These are phyloP conservation scores for Yueomyces sp. DNA, from an alignment of 1,139 yeast species.

Conservation along the genomic window DNA sequence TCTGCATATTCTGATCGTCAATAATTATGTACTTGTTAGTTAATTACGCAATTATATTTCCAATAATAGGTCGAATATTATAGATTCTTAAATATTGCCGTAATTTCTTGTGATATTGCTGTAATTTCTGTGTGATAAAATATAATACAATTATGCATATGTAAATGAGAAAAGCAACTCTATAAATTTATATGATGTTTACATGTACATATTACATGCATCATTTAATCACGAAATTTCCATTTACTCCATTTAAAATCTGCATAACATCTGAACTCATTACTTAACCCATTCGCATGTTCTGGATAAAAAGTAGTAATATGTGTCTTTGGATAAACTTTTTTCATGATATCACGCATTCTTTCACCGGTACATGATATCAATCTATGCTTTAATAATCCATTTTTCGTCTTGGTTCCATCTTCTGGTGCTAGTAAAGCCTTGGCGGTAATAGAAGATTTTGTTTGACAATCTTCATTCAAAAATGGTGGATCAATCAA, in stretches of 20 bases:
- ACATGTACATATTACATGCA: neutral
- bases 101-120: too few species aligned
- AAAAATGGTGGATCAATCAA: conserved; percentile 83
- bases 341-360: conserved; percentile 49
- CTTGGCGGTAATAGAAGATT: conserved; percentile 59
- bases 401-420: conserved; percentile 26
- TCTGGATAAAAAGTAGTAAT: conserved; percentile 63
- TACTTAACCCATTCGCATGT: conserved; percentile 75
- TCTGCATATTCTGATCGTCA: too few species aligned
- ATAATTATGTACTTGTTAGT: too few species aligned
- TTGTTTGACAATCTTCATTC: conserved; percentile 68
- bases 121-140: too few species aligned
- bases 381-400: conserved; percentile 37
- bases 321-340: conserved; percentile 50
- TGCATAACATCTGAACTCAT: conserved; percentile 81
- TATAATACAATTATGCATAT: too few species aligned
- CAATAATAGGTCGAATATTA: too few species aligned
- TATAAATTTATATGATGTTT: too few species aligned
- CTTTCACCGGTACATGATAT: conserved; percentile 82
- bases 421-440: conserved; percentile 37
- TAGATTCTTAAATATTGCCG: too few species aligned
- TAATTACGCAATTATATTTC: too few species aligned
- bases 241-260: conserved; percentile 48
- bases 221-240: conserved; percentile 23
- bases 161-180: too few species aligned